phyloP scores from a whole-genome alignment of 2,329 filamentous ascomycete species.

The Emmonsia crescens region DNA sequence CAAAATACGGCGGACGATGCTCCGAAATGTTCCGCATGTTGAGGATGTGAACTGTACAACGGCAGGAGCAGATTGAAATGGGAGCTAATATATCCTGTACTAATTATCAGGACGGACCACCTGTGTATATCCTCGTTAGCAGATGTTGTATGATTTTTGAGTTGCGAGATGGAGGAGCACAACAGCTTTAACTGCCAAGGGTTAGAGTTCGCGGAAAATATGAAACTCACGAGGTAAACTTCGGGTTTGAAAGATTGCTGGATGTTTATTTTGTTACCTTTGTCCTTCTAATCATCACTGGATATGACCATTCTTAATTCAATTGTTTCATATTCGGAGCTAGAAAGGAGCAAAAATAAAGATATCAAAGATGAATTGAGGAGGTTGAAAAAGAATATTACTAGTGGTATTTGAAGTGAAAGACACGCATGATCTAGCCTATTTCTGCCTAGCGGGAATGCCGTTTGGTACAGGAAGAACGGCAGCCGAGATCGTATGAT shows the following conservation, averaged over 20 bases:
- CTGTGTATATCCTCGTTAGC: no score
- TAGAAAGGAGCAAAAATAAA: no score
- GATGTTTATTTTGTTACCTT: no score
- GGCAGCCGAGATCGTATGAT: conserved; percentile 1
- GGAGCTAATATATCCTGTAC: neutral
- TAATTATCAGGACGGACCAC: no score
- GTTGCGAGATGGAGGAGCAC: no score
- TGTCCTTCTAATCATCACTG: neutral
- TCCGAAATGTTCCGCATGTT: neutral
- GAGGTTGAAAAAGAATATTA: neutral
- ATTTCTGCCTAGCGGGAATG: neutral
- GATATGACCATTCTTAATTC: no score
- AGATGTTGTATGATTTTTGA: no score
- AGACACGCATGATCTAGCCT: neutral
- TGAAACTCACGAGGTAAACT: no score
- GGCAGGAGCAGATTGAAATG: neutral
- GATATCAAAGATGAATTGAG: neutral
- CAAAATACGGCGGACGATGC: neutral
- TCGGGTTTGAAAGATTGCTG: no score
- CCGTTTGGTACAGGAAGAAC: neutral
- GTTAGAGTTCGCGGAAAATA: no score
- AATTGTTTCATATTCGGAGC: no score
- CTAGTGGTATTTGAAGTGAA: neutral
- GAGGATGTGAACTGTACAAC: neutral
- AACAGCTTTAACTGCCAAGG: no score